Base-by-base conservation (phyloP, 2,329 filamentous ascomycete species). In the Arthrobotrys iridis region DNA sequence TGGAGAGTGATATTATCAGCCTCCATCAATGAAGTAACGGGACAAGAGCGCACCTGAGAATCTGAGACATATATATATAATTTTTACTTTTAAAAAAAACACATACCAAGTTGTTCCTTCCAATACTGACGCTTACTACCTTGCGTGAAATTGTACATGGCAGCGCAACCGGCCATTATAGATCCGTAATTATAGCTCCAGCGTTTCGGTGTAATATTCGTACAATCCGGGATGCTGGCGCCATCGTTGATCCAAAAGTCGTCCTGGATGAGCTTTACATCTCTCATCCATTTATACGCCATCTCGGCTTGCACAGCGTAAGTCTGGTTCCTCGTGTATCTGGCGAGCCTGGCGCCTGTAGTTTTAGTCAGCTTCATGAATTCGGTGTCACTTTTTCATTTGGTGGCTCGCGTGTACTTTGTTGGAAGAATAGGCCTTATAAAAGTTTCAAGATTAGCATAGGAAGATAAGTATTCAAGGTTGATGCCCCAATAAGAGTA, bases 181-280 rank as follows among this genome's bases (percentile, higher is more conserved):
- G 89, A 83, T 1, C 86, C 90, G 6, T 87, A 86, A 71, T 89
- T 90, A 81, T 91, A 91, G 0, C 88, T 88, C 83, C 89, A 91
- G 77, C 90, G 88, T 0, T 86, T 83, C 77, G 86, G 85, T 81
- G 89, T 87, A 78, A 90, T 83, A 57, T 86, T 83, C 10, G 84
- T 87, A 81, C 90, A 92, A 33, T 85, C 82, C 26, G 81, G 81
- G 37, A 87, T 83, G 77, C 88, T 84, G 0, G 84, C 86, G 7
- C 89, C 90, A 78, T 92, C 89, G 77, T 88, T 90, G 15, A 91
- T 86, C 37, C 87, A 85, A 78, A 87, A 90, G 2, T 88, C 81
- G 24, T 87, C 83, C 72, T 90, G 87, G 55, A 93, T 86, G 67
- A 90, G 86, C 1, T 85, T 83, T 2, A 88, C 82, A 6, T 79